Percentiles rank a stretch among this genome's conserved stretches.
phyloP scores from a whole-genome alignment of 2,329 filamentous ascomycete species.

The Alternaria sp. region DNA sequence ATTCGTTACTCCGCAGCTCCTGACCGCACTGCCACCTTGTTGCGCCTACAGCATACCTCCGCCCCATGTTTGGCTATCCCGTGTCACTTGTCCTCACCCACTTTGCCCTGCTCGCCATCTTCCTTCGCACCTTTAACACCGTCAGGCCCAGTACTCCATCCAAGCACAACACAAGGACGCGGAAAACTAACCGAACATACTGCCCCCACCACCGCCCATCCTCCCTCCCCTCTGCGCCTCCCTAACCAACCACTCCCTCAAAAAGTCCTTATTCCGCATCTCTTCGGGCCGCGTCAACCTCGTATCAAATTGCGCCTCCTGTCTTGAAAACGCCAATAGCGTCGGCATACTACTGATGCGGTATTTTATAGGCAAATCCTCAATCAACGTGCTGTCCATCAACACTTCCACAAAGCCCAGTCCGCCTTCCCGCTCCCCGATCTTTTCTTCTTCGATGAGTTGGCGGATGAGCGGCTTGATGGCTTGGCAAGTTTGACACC shows the following conservation, averaged over 20 bases:
- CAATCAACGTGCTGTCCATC: conserved; percentile 54
- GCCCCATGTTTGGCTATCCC: not conserved
- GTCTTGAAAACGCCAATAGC: conserved; percentile 57
- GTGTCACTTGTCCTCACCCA: not conserved
- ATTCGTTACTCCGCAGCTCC: not conserved
- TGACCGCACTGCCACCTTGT: not conserved
- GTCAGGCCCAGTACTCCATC: not conserved
- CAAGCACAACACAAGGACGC: not conserved
- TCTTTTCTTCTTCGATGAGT: conserved; percentile 52
- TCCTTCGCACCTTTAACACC: conserved; percentile 2
- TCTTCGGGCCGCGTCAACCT: conserved; percentile 53
- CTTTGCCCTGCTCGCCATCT: not conserved
- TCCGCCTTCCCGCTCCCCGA: conserved; percentile 54
- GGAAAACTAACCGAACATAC: conserved; percentile 44
- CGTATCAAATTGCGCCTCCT: conserved; percentile 58
- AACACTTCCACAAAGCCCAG: conserved; percentile 58
- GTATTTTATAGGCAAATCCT: conserved; percentile 51
- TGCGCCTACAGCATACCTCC: not conserved
- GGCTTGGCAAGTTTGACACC: conserved; percentile 53
- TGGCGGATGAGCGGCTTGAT: conserved; percentile 52
- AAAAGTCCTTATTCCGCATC: conserved; percentile 53
- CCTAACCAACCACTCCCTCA: conserved; percentile 55
- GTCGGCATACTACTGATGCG: conserved; percentile 54
- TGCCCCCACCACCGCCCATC: conserved; percentile 54
- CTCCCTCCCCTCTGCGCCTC: conserved; percentile 56